These are phyloP conservation scores for Erodium trifolium DNA, from an alignment of 441 rosid species.

Conservation along the genomic window DNA sequence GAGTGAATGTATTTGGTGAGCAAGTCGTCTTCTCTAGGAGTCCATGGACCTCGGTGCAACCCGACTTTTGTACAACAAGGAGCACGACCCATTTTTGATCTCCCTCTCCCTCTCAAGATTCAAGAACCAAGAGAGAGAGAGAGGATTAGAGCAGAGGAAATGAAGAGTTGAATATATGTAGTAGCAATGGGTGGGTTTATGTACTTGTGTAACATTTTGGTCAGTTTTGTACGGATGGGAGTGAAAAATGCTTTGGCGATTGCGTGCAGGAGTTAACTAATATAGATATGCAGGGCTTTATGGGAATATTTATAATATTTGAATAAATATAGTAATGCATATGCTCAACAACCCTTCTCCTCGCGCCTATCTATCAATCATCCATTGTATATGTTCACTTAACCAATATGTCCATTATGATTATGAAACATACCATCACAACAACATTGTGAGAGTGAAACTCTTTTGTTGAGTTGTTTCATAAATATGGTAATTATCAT, in stretches of 20 bases:
- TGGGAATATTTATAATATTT: not conserved
- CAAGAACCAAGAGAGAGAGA: not conserved
- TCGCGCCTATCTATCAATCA: not conserved
- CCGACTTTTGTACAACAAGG: slow-evolving; percentile 66
- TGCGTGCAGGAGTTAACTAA: not conserved
- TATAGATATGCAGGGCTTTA: not conserved
- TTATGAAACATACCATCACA: too few relatives aligned
- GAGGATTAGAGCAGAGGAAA: too few relatives aligned
- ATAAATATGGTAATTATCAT: too few relatives aligned
- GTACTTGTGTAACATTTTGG: too few relatives aligned
- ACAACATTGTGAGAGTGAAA: too few relatives aligned
- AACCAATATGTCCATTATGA: too few relatives aligned
- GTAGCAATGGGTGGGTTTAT: too few relatives aligned
- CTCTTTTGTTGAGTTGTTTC: too few relatives aligned
- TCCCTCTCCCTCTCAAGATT: not conserved
- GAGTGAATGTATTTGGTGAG: slow-evolving; percentile 42
- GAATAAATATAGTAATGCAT: not conserved
- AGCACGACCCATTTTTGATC: slow-evolving; percentile 49
- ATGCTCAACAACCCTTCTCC: not conserved
- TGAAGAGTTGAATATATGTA: too few relatives aligned
- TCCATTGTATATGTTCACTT: not conserved
- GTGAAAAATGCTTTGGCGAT: not conserved
- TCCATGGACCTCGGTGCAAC: slow-evolving; percentile 58
- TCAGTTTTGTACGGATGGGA: too few relatives aligned
- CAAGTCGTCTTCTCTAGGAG: slow-evolving; percentile 52